A percentile compares a stretch with the other conserved stretches of the same genome.
phyloP scores from a whole-genome alignment of 345 rosid genomes.

The Ceriops decandra region DNA sequence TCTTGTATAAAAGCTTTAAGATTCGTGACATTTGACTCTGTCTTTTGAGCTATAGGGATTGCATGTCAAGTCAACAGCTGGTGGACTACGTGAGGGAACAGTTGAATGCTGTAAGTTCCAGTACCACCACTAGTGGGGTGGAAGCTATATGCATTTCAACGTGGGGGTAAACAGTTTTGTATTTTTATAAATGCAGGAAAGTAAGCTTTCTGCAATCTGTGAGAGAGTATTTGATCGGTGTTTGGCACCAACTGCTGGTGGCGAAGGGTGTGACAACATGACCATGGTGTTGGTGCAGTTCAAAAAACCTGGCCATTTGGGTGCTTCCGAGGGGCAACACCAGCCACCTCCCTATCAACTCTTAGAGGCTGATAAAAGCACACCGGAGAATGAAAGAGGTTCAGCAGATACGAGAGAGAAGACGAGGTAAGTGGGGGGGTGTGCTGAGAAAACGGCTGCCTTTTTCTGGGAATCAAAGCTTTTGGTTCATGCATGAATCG shows the following conservation, averaged over 20 bases:
- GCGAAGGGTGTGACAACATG: constrained; percentile 99
- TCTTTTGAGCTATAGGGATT: constrained; percentile 53
- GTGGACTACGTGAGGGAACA: constrained; percentile 52
- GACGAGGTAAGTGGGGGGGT: background rate
- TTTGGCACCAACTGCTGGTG: constrained; percentile 70
- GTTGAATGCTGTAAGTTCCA: constrained; percentile 18
- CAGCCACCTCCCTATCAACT: constrained; percentile 1
- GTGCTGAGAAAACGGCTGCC: background rate
- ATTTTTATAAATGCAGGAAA: constrained; percentile 52
- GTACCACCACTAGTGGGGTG: background rate
- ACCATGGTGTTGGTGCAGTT: constrained; percentile 94
- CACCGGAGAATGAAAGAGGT: constrained; percentile 3
- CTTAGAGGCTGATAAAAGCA: background rate
- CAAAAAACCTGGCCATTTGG: constrained; percentile 48
- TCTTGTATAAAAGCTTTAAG: background rate
- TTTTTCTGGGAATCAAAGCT: background rate
- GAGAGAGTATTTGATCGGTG: constrained; percentile 78
- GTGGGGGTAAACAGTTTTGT: background rate
- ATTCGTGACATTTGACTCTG: background rate
- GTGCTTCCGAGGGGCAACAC: constrained; percentile 27
- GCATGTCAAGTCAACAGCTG: constrained; percentile 92
- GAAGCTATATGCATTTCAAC: background rate
- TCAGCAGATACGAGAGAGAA: constrained; percentile 5
- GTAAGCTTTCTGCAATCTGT: constrained; percentile 69
- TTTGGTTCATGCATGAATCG: constrained; percentile 9